phyloP scores from a whole-genome alignment of 805 yeast genomes.

The Schwanniomyces polymorphus region DNA sequence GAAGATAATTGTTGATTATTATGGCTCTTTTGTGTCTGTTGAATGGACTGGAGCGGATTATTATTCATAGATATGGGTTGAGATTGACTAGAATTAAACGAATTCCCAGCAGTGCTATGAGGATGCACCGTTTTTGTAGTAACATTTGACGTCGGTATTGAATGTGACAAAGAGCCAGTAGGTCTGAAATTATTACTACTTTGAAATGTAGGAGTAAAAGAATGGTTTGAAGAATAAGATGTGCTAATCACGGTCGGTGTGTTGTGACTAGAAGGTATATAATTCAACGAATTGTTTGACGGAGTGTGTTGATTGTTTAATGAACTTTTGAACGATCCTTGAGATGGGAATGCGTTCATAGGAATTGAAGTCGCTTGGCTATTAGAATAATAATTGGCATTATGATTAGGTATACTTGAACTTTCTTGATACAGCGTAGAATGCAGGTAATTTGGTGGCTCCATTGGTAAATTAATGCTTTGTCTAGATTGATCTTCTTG shows the following conservation, averaged over 20 bases:
- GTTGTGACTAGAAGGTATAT: slow-evolving; percentile 43
- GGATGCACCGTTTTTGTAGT: slow-evolving; percentile 46
- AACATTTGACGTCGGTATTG: slow-evolving; percentile 56
- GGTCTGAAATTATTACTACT: slow-evolving; percentile 9
- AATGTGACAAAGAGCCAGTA: slow-evolving; percentile 23
- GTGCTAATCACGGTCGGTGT: slow-evolving; percentile 43
- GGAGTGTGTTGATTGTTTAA: slow-evolving; percentile 2
- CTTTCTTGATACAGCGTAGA: slow-evolving; percentile 1
- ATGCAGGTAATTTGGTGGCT: slow-evolving; percentile 7
- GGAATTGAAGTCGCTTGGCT: slow-evolving; percentile 1
- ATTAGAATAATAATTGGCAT: slow-evolving; percentile 1
- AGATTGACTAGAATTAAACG: slow-evolving; percentile 8
- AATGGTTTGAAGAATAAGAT: slow-evolving; percentile 42
- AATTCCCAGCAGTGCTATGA: slow-evolving; percentile 9
- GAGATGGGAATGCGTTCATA: slow-evolving; percentile 4
- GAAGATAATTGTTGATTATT: neutral
- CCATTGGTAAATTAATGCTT: slow-evolving; percentile 5
- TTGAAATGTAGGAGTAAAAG: slow-evolving; percentile 29
- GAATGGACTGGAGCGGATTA: neutral
- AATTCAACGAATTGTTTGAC: slow-evolving; percentile 18
- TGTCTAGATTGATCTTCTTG: slow-evolving; percentile 1
- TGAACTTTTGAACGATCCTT: slow-evolving; percentile 3
- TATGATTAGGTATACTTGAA: slow-evolving; percentile 7
- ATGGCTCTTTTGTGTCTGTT: slow-evolving; percentile 5
- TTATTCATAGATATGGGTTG: slow-evolving; percentile 1